phyloP scores from a whole-genome alignment of 805 yeast species.

The Saturnispora dispora region DNA sequence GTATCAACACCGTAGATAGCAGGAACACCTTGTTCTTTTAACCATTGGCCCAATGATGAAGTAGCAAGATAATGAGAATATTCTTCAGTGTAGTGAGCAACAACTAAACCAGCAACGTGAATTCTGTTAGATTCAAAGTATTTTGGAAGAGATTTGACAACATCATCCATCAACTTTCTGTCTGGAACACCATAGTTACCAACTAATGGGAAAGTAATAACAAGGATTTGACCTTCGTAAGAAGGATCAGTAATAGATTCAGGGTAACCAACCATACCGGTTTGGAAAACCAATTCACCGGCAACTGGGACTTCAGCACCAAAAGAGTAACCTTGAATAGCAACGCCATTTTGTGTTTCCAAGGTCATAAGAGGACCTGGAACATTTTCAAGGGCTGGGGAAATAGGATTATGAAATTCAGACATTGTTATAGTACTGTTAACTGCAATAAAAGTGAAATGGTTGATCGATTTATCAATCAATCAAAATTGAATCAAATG shows the following conservation, averaged over 20 bases:
- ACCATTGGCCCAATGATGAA: slow-evolving; percentile 90
- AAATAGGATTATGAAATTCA: slow-evolving; percentile 62
- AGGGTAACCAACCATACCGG: slow-evolving; percentile 99
- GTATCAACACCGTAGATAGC: slow-evolving; percentile 98
- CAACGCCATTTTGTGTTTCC: slow-evolving; percentile 79
- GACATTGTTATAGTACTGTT: neutral
- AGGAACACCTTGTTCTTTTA: slow-evolving; percentile 83
- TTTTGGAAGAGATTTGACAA: slow-evolving; percentile 69
- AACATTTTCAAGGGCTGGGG: slow-evolving; percentile 81
- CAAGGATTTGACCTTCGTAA: slow-evolving; percentile 91
- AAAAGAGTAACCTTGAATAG: slow-evolving; percentile 90
- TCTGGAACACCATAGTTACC: slow-evolving; percentile 99
- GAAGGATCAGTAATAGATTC: slow-evolving; percentile 99
- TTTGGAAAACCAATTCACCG: slow-evolving; percentile 98
- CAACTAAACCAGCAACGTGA: slow-evolving; percentile 94
- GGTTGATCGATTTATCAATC: neutral
- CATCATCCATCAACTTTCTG: slow-evolving; percentile 63
- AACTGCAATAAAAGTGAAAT: neutral
- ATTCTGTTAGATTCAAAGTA: slow-evolving; percentile 89
- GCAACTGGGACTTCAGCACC: slow-evolving; percentile 87
- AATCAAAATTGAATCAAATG: neutral
- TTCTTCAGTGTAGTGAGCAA: slow-evolving; percentile 94
- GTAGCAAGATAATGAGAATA: slow-evolving; percentile 90
- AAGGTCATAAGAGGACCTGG: slow-evolving; percentile 80
- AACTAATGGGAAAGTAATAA: slow-evolving; percentile 92